Base-by-base conservation (phyloP, 2,329 filamentous ascomycete genomes). In the Fusarium agapanthi region DNA sequence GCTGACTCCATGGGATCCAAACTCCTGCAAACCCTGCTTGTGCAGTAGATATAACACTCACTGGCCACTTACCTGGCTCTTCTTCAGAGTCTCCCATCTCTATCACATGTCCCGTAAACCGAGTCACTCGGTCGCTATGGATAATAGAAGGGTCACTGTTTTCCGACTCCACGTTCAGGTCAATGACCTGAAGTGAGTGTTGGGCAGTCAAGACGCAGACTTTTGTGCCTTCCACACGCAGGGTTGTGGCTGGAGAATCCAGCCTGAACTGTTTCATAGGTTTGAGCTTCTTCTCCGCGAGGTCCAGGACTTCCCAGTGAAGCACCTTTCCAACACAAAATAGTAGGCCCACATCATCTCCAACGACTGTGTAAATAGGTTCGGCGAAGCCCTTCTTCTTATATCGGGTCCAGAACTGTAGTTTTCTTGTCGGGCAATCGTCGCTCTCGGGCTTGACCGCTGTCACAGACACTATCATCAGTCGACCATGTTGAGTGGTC, bases 171-270 rank as follows among this genome's bases (percentile, higher is more conserved):
- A 76, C 83, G 77, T 76, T 82, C 68, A 84, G 85, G 77, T 86
- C 86, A 66, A 91, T 81, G 4, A 91, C 80, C 65, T 89, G 81
- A 6, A 91, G 76, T 4, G 90, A 91, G 71, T 91, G 87, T 20
- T 80, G 78, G 7, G 78, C 79, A 2, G 89, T 91, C 53, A 90
- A 78, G 0, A 84, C 89, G 43, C 88, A 81, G 13, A 88, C 81
- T 58, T 84, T 86, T 45, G 83, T 82, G 40, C 86, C 81, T 26
- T 84, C 81, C 20, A 89, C 82, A 28, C 81, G 79, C 57, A 91
- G 80, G 45, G 84, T 83, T 1, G 83, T 85, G 7, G 87, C 89
- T 2, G 86, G 83, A 3, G 89, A 91, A 37, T 85, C 84, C 9
- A 92, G 80, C 20, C 84, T 79, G 64, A 86, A 85, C 35, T 81